Conservation (phyloP, 345 rosid species). For the Salix koriyanagi region DNA sequence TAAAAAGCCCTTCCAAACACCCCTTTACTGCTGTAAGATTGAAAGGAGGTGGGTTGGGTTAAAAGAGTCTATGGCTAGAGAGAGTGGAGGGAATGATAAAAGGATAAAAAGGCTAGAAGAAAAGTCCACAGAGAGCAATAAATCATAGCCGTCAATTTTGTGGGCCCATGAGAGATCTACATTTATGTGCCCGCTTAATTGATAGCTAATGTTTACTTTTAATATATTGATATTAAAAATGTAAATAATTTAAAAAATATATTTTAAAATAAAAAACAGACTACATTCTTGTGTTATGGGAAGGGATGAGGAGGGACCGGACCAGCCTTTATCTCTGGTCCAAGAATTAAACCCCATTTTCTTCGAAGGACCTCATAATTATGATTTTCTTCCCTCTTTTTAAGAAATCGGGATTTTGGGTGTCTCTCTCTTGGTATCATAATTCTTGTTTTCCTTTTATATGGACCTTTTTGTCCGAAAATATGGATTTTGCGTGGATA, state of each 20-base stretch:
- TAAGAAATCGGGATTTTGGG: background rate
- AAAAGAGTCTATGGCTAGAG: background rate
- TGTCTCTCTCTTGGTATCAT: background rate
- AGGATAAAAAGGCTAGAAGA: background rate
- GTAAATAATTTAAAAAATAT: too few species aligned
- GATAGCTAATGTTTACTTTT: background rate
- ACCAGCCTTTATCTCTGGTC: background rate
- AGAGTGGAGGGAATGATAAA: background rate
- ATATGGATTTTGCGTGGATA: too few species aligned
- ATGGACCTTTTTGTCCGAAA: background rate
- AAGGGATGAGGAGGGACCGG: background rate
- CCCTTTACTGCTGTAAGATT: background rate
- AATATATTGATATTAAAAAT: background rate
- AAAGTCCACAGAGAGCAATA: background rate
- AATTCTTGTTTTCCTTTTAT: background rate
- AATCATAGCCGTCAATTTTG: background rate
- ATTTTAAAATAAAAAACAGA: background rate
- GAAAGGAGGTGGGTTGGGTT: background rate
- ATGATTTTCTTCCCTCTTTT: background rate
- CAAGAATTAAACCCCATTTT: background rate
- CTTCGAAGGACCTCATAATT: background rate
- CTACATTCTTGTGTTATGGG: background rate
- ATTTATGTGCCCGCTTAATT: background rate
- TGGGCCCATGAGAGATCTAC: background rate
- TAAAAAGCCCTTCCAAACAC: too few species aligned